Evolutionary conservation across 2,329 filamentous ascomycete species (phyloP).

Genomic region (Microcyclosporella mali): DNA sequence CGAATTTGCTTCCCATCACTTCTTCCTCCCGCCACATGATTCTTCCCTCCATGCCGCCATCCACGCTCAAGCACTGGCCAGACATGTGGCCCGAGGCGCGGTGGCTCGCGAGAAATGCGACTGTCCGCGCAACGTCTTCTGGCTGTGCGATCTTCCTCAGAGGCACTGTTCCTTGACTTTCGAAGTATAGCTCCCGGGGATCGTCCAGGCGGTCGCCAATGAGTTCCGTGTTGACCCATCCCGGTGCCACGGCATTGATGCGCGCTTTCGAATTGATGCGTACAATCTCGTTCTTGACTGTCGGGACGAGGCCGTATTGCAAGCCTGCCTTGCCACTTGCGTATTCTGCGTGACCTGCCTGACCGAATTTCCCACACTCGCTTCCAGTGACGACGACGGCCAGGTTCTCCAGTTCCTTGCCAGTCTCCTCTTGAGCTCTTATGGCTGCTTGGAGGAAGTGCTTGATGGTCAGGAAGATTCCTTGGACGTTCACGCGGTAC

Average conservation of each 20-base stretch:
- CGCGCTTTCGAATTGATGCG: conserved; percentile 45
- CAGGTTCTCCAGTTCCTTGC: conserved; percentile 43
- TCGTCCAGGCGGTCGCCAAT: conserved; percentile 48
- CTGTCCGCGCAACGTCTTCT: conserved; percentile 44
- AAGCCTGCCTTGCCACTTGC: conserved; percentile 47
- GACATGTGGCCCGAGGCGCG: conserved; percentile 49
- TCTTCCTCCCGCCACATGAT: conserved; percentile 46
- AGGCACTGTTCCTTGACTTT: conserved; percentile 46
- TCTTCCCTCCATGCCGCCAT: conserved; percentile 48
- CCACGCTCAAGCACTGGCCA: conserved; percentile 48
- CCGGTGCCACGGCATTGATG: conserved; percentile 49
- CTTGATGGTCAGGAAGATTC: conserved; percentile 52
- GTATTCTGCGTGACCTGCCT: conserved; percentile 47
- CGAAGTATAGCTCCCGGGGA: conserved; percentile 44
- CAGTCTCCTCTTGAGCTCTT: conserved; percentile 31
- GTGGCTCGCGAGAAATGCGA: conserved; percentile 47
- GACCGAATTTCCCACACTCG: conserved; percentile 48
- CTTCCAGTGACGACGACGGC: conserved; percentile 50
- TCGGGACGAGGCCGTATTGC: conserved; percentile 48
- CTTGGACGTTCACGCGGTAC: conserved; percentile 46
- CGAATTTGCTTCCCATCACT: conserved; percentile 16
- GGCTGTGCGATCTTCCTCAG: conserved; percentile 45
- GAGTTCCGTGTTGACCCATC: conserved; percentile 44
- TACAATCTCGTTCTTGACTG: conserved; percentile 52
- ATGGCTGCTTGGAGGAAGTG: conserved; percentile 46